Evolutionary conservation across 345 rosid genomes (phyloP).

Genomic region (Eucalyptus fibrosa): DNA sequence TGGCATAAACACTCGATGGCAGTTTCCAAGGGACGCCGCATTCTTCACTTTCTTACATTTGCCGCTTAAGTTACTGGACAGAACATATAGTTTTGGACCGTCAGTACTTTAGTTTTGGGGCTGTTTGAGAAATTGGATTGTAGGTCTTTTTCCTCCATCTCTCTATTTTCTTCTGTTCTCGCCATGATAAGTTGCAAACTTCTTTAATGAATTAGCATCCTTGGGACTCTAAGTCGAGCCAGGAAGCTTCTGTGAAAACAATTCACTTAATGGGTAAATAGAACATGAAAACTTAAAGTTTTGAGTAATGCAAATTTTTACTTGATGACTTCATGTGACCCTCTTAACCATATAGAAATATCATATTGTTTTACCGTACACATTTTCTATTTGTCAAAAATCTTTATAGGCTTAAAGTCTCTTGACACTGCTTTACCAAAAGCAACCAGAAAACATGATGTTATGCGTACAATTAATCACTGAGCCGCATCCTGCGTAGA

Average conservation of each 20-base stretch:
- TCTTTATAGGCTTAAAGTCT: not conserved
- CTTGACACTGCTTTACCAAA: not conserved
- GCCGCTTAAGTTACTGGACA: not conserved
- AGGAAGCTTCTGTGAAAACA: not conserved
- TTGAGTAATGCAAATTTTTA: not conserved
- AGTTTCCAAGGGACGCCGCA: not conserved
- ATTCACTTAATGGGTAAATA: not conserved
- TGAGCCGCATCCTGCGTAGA: not conserved
- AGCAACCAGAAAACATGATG: not conserved
- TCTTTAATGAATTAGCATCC: not conserved
- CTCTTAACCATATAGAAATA: not conserved
- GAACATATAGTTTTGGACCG: not conserved
- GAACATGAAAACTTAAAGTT: not conserved
- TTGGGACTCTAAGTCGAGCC: not conserved
- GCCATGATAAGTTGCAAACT: not conserved
- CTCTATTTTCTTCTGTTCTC: not conserved
- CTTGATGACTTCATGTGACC: not conserved
- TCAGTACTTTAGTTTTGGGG: not conserved
- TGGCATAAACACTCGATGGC: conserved; percentile 17
- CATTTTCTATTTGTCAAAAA: not conserved
- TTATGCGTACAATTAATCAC: not conserved
- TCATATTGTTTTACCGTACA: too few species aligned
- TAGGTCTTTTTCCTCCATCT: not conserved
- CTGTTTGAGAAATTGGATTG: not conserved
- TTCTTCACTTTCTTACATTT: not conserved